Percentiles rank a stretch among this genome's conserved stretches.
phyloP scores from a whole-genome alignment of 257 asterid genomes.

The Mitragyna speciosa region DNA sequence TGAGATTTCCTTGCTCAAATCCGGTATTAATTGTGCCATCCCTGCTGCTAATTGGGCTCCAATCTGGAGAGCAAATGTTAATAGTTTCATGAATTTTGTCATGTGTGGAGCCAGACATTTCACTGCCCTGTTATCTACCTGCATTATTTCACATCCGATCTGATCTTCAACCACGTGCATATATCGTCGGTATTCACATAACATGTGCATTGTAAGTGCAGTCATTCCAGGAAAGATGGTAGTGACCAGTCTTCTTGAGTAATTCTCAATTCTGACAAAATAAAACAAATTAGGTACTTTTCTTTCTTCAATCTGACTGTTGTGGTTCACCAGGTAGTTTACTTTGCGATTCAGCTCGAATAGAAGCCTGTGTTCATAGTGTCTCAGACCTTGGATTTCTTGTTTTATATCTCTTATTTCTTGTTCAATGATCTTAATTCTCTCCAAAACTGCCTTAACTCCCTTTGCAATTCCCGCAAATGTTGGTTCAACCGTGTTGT shows the following conservation, averaged over 20 bases:
- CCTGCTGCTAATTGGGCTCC: conserved; percentile 94
- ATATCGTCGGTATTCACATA: conserved; percentile 72
- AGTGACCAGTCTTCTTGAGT: conserved; percentile 76
- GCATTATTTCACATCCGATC: conserved; percentile 79
- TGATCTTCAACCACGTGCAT: conserved; percentile 87
- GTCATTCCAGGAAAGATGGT: conserved; percentile 70
- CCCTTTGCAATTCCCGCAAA: conserved; percentile 83
- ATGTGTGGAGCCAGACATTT: conserved; percentile 67
- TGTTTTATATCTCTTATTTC: conserved; percentile 80
- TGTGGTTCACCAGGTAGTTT: conserved; percentile 73
- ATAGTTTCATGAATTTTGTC: conserved; percentile 69
- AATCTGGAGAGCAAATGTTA: conserved; percentile 83
- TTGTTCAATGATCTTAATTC: conserved; percentile 80
- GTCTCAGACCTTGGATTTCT: conserved; percentile 85
- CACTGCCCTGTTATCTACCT: conserved; percentile 67
- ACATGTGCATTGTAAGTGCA: conserved; percentile 74
- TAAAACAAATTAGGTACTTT: conserved; percentile 82
- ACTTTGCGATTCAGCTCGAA: conserved; percentile 65
- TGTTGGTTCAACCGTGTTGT: conserved; percentile 59
- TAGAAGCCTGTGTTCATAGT: conserved; percentile 75
- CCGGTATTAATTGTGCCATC: conserved; percentile 93
- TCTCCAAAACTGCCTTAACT: conserved; percentile 69
- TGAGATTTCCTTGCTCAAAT: conserved; percentile 73
- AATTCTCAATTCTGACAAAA: conserved; percentile 64
- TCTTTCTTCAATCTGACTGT: conserved; percentile 64